These are phyloP conservation scores for Helminthosporium solani DNA, from an alignment of 2,329 filamentous ascomycete species.

Conservation along the genomic window DNA sequence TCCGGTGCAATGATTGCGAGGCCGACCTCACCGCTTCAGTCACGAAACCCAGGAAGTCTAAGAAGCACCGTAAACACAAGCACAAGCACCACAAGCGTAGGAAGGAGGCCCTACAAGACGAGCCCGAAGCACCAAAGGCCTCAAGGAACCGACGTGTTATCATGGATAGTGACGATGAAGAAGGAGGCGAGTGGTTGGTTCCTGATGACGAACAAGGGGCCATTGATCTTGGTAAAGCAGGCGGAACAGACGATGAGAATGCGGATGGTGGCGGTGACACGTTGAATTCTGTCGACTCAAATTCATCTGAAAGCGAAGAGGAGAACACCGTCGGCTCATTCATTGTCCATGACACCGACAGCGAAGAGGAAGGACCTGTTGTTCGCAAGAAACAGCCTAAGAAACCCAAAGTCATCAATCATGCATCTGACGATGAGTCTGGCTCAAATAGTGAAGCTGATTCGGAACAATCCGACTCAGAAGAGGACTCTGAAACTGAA, in stretches of 20 bases:
- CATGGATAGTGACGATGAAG: constrained; percentile 66
- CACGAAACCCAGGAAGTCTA: constrained; percentile 47
- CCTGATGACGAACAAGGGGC: constrained; percentile 63
- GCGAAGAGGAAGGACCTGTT: constrained; percentile 41
- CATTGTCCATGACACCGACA: constrained; percentile 40
- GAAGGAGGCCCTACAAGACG: constrained; percentile 37
- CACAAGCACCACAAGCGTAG: constrained; percentile 35
- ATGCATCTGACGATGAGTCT: constrained; percentile 50
- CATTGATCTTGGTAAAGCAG: constrained; percentile 69
- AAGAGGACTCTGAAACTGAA: constrained; percentile 46
- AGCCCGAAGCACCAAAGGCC: constrained; percentile 15
- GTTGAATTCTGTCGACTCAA: constrained; percentile 70
- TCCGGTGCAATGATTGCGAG: constrained; percentile 72
- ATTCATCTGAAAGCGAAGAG: constrained; percentile 61
- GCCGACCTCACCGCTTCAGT: constrained; percentile 65
- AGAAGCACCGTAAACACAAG: constrained; percentile 49
- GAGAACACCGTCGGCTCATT: constrained; percentile 41
- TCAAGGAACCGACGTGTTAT: constrained; percentile 48
- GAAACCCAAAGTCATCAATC: constrained; percentile 54
- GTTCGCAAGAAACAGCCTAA: constrained; percentile 26
- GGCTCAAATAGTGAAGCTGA: constrained; percentile 33
- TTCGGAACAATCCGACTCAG: constrained; percentile 45
- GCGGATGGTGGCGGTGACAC: constrained; percentile 84
- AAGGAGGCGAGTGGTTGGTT: constrained; percentile 77
- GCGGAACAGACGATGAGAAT: constrained; percentile 84